A percentile compares a stretch with the other conserved stretches of the same genome.
phyloP scores from a whole-genome alignment of 345 rosid species.

The Gossypium australe region DNA sequence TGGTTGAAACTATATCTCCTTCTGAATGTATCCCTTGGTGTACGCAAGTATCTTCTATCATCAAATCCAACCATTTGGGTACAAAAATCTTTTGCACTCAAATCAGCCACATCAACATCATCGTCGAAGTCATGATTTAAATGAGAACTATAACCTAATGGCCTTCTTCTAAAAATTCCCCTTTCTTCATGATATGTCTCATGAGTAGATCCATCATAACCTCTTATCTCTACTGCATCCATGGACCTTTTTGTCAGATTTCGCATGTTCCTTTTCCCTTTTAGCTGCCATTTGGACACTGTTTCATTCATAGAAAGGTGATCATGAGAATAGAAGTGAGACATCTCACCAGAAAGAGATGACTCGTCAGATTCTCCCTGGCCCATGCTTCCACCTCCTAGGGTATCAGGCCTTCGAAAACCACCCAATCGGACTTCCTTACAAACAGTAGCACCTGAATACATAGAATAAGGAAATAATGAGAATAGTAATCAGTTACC shows the following conservation, averaged over 20 bases:
- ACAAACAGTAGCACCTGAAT: slow-evolving; percentile 30
- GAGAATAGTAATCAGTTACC: neutral
- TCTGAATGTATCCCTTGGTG: slow-evolving; percentile 37
- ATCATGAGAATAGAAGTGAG: slow-evolving; percentile 44
- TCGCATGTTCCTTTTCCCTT: slow-evolving; percentile 83
- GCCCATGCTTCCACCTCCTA: slow-evolving; percentile 58
- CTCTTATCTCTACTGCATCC: slow-evolving; percentile 26
- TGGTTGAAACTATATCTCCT: slow-evolving; percentile 34
- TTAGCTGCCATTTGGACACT: slow-evolving; percentile 74
- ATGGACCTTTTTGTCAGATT: slow-evolving; percentile 46
- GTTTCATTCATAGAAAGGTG: slow-evolving; percentile 44
- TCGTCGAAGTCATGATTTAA: slow-evolving; percentile 33
- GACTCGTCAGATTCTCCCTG: slow-evolving; percentile 72
- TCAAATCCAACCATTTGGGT: slow-evolving; percentile 31
- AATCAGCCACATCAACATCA: slow-evolving; percentile 41
- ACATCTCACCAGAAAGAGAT: slow-evolving; percentile 59
- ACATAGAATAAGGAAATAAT: neutral
- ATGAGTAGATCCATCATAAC: slow-evolving; percentile 27
- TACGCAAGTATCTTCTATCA: slow-evolving; percentile 32
- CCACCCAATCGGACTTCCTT: slow-evolving; percentile 27
- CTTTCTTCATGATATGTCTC: slow-evolving; percentile 41
- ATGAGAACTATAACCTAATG: slow-evolving; percentile 31
- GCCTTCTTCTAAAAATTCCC: slow-evolving; percentile 39
- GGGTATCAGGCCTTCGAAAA: slow-evolving; percentile 36
- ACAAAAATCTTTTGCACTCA: slow-evolving; percentile 35